Conservation (phyloP, 495 filamentous ascomycete genomes). For the Aspergillus taichungensis region DNA sequence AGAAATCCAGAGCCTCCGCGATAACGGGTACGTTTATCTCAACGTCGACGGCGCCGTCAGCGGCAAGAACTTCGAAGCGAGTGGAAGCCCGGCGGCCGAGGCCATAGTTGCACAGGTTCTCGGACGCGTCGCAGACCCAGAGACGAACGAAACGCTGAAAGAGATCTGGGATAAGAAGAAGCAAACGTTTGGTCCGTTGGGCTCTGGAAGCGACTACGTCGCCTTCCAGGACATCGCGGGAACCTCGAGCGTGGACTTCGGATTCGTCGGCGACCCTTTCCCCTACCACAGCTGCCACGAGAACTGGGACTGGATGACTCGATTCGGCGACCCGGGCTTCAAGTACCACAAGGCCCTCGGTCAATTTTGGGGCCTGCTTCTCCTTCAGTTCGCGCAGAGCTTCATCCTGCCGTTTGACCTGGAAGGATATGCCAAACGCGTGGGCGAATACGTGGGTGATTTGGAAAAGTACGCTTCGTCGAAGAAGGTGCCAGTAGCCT, state of each 20-base stretch:
- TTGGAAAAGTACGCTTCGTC: slow-evolving; percentile 55
- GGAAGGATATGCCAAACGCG: slow-evolving; percentile 57
- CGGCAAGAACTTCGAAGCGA: slow-evolving; percentile 63
- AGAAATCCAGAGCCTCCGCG: slow-evolving; percentile 46
- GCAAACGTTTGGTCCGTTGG: slow-evolving; percentile 53
- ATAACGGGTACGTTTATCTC: slow-evolving; percentile 69
- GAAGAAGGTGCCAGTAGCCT: slow-evolving; percentile 39
- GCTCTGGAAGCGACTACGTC: slow-evolving; percentile 79
- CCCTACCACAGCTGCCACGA: slow-evolving; percentile 85
- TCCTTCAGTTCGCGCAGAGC: slow-evolving; percentile 74
- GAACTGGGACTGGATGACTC: slow-evolving; percentile 77
- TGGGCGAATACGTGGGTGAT: slow-evolving; percentile 54
- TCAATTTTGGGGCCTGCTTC: slow-evolving; percentile 72
- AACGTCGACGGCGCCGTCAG: slow-evolving; percentile 85
- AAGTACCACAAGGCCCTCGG: slow-evolving; percentile 70
- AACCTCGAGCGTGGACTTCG: slow-evolving; percentile 78
- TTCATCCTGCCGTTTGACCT: slow-evolving; percentile 80
- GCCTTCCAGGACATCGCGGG: slow-evolving; percentile 94
- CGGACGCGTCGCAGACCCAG: slow-evolving; percentile 62
- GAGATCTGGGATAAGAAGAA: slow-evolving; percentile 65
- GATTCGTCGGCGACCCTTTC: slow-evolving; percentile 59
- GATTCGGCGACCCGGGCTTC: slow-evolving; percentile 72
- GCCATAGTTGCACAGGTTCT: slow-evolving; percentile 63
- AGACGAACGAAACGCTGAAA: slow-evolving; percentile 61
- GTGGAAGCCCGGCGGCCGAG: slow-evolving; percentile 70